Conservation (phyloP, 1,139 yeast genomes). For the Candida anutae region DNA sequence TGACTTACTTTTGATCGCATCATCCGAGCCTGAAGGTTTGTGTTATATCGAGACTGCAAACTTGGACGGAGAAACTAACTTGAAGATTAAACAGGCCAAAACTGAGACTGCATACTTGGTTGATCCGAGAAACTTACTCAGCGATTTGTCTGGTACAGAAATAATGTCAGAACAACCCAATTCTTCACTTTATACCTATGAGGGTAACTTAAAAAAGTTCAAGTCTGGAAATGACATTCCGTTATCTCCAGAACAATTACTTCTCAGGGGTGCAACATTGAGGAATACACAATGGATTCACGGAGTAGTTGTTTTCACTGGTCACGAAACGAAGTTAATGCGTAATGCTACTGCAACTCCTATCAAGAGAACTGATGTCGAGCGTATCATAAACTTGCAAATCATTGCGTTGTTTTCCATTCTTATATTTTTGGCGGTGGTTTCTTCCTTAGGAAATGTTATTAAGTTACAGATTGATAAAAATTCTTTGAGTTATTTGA, state of each 20-base stretch:
- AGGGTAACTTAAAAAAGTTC: slow-evolving; percentile 65
- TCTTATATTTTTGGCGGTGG: slow-evolving; percentile 62
- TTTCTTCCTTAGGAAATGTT: slow-evolving; percentile 86
- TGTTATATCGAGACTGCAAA: slow-evolving; percentile 98
- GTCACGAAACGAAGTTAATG: slow-evolving; percentile 97
- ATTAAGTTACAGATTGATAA: slow-evolving; percentile 55
- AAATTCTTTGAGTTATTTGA: slow-evolving; percentile 51
- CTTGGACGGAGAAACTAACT: slow-evolving; percentile 94
- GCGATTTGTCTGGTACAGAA: slow-evolving; percentile 25
- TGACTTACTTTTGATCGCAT: slow-evolving; percentile 72
- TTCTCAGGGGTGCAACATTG: slow-evolving; percentile 90
- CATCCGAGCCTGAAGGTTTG: slow-evolving; percentile 96
- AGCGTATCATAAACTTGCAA: slow-evolving; percentile 87
- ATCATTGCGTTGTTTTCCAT: slow-evolving; percentile 82
- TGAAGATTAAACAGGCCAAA: slow-evolving; percentile 86
- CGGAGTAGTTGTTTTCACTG: slow-evolving; percentile 91
- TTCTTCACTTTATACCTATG: slow-evolving; percentile 88
- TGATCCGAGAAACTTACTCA: slow-evolving; percentile 53
- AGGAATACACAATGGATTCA: slow-evolving; percentile 94
- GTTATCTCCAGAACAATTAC: slow-evolving; percentile 80
- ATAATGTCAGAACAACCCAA: slow-evolving; percentile 88
- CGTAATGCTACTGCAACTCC: slow-evolving; percentile 98
- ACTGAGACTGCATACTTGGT: slow-evolving; percentile 71
- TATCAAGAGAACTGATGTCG: slow-evolving; percentile 94
- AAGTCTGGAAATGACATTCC: slow-evolving; percentile 52